Percentiles rank a stretch among this genome's conserved stretches.
phyloP scores from a whole-genome alignment of 1,139 yeast genomes.

The Sporopachydermia cereana region DNA sequence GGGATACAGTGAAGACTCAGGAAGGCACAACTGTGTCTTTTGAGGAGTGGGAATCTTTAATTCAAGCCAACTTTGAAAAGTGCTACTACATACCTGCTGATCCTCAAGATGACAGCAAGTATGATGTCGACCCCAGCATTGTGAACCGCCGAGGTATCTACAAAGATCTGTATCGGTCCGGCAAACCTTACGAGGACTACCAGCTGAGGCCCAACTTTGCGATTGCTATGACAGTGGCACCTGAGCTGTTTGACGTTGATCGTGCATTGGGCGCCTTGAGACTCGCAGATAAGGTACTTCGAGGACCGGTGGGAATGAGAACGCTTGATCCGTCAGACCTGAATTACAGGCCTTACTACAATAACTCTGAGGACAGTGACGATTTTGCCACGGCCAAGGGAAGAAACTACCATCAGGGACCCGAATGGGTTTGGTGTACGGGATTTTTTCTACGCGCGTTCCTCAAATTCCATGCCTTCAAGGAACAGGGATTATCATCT shows the following conservation, averaged over 20 bases:
- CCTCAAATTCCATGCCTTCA: constrained; percentile 36
- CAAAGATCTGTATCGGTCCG: constrained; percentile 71
- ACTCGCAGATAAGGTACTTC: constrained; percentile 56
- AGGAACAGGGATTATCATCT: constrained; percentile 14
- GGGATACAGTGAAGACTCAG: constrained; percentile 39
- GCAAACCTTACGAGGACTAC: constrained; percentile 87
- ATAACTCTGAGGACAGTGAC: constrained; percentile 63
- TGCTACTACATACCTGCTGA: constrained; percentile 65
- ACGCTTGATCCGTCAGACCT: constrained; percentile 88
- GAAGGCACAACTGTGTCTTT: constrained; percentile 42
- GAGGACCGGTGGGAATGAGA: constrained; percentile 88
- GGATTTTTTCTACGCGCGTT: constrained; percentile 84
- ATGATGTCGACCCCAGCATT: constrained; percentile 48
- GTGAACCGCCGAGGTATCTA: constrained; percentile 89
- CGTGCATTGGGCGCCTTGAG: constrained; percentile 53
- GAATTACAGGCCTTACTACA: constrained; percentile 84
- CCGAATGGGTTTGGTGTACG: constrained; percentile 93
- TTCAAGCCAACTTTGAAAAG: constrained; percentile 66
- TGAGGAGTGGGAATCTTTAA: constrained; percentile 56
- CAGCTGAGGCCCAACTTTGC: constrained; percentile 89
- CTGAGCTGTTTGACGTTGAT: constrained; percentile 63
- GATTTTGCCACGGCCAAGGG: constrained; percentile 95
- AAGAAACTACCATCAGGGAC: constrained; percentile 95
- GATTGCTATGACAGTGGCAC: constrained; percentile 87
- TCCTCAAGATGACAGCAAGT: constrained; percentile 41